phyloP scores from a whole-genome alignment of 75 land plant species.

The Pinus taeda region DNA sequence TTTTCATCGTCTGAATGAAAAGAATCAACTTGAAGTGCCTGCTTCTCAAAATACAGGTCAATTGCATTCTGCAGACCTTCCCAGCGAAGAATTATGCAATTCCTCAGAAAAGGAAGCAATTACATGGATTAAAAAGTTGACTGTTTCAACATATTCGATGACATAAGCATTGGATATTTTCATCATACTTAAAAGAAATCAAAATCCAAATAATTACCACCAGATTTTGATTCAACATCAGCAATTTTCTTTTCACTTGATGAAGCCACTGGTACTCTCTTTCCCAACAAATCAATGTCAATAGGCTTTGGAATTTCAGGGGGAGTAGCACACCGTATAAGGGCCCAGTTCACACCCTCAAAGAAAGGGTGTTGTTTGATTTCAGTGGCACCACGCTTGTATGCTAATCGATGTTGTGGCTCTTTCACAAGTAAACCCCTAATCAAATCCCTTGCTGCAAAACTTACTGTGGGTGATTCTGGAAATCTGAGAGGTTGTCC shows the following conservation, averaged over 20 bases:
- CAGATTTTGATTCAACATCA: slow-evolving; percentile 25
- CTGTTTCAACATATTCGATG: slow-evolving; percentile 2
- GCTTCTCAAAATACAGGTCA: slow-evolving; percentile 7
- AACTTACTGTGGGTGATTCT: slow-evolving; percentile 60
- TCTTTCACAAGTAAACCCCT: slow-evolving; percentile 67
- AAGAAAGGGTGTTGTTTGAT: slow-evolving; percentile 82
- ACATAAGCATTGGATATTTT: background rate
- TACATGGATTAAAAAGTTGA: background rate
- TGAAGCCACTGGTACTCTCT: slow-evolving; percentile 16
- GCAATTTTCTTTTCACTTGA: slow-evolving; percentile 27
- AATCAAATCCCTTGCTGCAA: slow-evolving; percentile 77
- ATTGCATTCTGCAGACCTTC: background rate
- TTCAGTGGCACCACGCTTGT: slow-evolving; percentile 68
- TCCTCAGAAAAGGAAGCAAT: slow-evolving; percentile 5
- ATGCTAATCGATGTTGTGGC: slow-evolving; percentile 66
- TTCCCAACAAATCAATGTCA: slow-evolving; percentile 24
- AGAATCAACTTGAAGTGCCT: slow-evolving; percentile 4
- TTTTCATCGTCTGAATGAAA: background rate
- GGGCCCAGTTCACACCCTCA: slow-evolving; percentile 78
- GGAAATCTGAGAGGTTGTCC: slow-evolving; percentile 69
- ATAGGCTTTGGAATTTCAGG: slow-evolving; percentile 65
- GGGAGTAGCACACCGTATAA: slow-evolving; percentile 63
- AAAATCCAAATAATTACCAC: slow-evolving; percentile 61
- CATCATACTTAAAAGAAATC: slow-evolving; percentile 55
- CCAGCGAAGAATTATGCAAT: background rate